Evolutionary conservation across 202 grass and related monocot genomes (phyloP).

Genomic region (Schoenoplectus triqueter): DNA sequence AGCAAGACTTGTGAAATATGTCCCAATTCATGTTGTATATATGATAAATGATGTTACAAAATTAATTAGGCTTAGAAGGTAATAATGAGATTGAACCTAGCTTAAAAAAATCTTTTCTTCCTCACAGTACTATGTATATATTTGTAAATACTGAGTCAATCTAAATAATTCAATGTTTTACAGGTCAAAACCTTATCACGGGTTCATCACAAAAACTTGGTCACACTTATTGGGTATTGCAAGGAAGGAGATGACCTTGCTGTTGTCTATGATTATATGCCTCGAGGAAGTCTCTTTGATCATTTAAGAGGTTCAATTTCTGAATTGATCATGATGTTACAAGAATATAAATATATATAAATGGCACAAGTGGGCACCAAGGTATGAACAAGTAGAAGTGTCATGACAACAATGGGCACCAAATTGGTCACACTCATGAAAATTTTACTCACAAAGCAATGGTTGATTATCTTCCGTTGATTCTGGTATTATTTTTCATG

Average conservation of each 20-base stretch:
- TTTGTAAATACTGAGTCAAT: not conserved
- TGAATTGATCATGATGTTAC: not conserved
- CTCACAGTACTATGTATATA: not conserved
- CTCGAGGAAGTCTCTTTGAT: slow-evolving; percentile 45
- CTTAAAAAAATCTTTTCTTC: too few species aligned
- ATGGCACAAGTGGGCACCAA: not conserved
- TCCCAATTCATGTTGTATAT: too few species aligned
- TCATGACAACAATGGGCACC: not conserved
- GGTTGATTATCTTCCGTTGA: not conserved
- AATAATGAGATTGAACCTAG: too few species aligned
- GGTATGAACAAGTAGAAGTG: not conserved
- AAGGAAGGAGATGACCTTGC: slow-evolving; percentile 40
- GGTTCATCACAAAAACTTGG: slow-evolving; percentile 46
- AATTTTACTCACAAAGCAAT: not conserved
- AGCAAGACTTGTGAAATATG: too few species aligned
- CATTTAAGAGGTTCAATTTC: slow-evolving; percentile 42
- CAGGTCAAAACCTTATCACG: slow-evolving; percentile 47
- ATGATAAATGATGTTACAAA: too few species aligned
- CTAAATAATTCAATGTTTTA: not conserved
- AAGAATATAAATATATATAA: not conserved
- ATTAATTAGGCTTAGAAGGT: too few species aligned
- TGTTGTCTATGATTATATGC: slow-evolving; percentile 53
- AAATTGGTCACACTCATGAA: too few species aligned
- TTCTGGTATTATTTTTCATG: not conserved
- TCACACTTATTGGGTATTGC: slow-evolving; percentile 50